Evolutionary conservation across 2,329 filamentous ascomycete genomes (phyloP).

Genomic region (Diplodia sapinea): DNA sequence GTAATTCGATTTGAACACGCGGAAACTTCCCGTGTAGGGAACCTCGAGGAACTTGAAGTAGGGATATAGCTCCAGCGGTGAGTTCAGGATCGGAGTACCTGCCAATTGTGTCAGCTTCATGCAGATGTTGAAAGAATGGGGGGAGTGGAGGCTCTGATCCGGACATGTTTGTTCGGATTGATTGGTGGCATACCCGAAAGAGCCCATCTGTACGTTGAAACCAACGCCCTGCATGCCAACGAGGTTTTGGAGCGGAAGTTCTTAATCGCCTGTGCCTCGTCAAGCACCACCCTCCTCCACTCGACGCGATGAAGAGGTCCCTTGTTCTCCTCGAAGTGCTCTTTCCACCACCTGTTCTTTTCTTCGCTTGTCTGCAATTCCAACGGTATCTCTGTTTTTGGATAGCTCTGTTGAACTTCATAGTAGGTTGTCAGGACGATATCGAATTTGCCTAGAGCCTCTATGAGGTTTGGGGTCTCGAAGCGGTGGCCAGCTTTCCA

Average conservation of each 20-base stretch:
- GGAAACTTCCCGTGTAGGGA: conserved; percentile 48
- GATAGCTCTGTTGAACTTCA: conserved; percentile 51
- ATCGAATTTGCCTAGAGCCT: conserved; percentile 38
- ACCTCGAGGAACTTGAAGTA: conserved; percentile 55
- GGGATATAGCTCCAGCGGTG: conserved; percentile 42
- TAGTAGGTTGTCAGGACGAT: conserved; percentile 52
- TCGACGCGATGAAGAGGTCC: conserved; percentile 41
- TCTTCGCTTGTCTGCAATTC: conserved; percentile 46
- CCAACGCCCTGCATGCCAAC: conserved; percentile 53
- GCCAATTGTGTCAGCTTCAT: background rate
- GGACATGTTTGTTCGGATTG: conserved; percentile 37
- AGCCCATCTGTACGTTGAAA: conserved; percentile 50
- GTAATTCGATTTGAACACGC: conserved; percentile 54
- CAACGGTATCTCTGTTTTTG: conserved; percentile 47
- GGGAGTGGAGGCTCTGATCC: conserved; percentile 25
- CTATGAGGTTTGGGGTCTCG: conserved; percentile 34
- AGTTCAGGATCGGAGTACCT: conserved; percentile 35
- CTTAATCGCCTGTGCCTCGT: conserved; percentile 64
- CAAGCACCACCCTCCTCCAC: conserved; percentile 60
- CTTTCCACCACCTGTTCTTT: conserved; percentile 50
- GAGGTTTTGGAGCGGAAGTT: conserved; percentile 53
- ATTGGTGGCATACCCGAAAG: conserved; percentile 49
- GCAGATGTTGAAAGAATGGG: conserved; percentile 36
- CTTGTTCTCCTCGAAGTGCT: conserved; percentile 40
- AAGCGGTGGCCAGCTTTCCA: conserved; percentile 39